Conservation (phyloP, 495 filamentous ascomycete genomes). For the Bacidia rubella region DNA sequence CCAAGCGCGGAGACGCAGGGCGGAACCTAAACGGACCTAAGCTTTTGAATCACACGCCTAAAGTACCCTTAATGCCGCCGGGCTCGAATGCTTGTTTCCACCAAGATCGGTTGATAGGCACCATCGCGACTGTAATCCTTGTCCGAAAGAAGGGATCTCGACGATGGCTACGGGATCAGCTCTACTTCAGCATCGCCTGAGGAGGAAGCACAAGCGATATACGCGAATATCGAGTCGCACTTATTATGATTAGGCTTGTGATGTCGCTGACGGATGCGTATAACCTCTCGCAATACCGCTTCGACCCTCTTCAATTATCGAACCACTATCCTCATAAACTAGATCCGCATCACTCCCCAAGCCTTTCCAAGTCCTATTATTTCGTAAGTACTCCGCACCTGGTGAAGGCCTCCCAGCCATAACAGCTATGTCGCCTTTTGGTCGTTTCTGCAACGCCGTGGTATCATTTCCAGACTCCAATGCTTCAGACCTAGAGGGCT, state of each 20-base stretch:
- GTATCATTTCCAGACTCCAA: constrained; percentile 25
- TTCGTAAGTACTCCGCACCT: constrained; percentile 72
- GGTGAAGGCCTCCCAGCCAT: constrained; percentile 77
- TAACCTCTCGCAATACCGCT: constrained; percentile 88
- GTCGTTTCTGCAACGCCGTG: constrained; percentile 41
- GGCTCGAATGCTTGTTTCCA: not conserved
- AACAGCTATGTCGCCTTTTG: constrained; percentile 56
- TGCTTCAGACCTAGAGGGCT: constrained; percentile 23
- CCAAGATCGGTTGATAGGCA: no score
- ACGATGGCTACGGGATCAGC: no score
- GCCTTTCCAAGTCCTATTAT: constrained; percentile 80
- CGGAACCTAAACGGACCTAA: not conserved
- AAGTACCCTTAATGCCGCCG: no score
- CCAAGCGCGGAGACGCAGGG: not conserved
- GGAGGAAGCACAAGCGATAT: no score
- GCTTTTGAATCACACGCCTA: no score
- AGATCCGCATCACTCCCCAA: constrained; percentile 75
- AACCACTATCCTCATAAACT: constrained; percentile 49
- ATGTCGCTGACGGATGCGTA: constrained; percentile 20
- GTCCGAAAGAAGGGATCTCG: no score
- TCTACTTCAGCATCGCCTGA: no score
- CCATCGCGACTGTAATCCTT: no score
- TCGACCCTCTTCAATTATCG: constrained; percentile 64
- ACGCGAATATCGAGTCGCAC: no score
- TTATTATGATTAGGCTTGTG: no score